A percentile compares a stretch with the other conserved stretches of the same genome.
These are phyloP conservation scores for Glebionis coronaria DNA, from an alignment of 129 eudicot genomes.

Conservation along the genomic window DNA sequence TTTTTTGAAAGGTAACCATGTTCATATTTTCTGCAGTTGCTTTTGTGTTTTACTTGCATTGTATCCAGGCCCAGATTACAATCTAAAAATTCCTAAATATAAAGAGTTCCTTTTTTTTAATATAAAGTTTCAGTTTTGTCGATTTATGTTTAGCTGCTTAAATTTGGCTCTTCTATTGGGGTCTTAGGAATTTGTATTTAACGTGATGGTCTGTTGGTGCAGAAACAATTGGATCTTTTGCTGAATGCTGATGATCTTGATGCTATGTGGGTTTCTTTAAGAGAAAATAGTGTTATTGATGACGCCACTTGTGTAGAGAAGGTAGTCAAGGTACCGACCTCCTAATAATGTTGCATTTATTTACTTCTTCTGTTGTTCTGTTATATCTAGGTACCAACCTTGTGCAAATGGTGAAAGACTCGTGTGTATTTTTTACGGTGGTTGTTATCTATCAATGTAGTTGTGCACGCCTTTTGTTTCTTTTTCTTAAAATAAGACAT, in stretches of 20 bases:
- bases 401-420: too few species aligned
- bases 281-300: slow-evolving; percentile 98
- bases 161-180: background rate
- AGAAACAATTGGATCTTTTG: slow-evolving; percentile 97
- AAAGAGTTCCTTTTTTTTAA: too few species aligned
- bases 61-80: slow-evolving; percentile 3
- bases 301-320: slow-evolving; percentile 99
- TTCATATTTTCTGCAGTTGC: slow-evolving; percentile 16
- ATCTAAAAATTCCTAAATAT: too few species aligned
- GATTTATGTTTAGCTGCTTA: too few species aligned
- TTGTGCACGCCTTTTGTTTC: too few species aligned
- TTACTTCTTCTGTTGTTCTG: too few species aligned
- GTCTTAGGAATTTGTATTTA: background rate
- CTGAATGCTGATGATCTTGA: slow-evolving; percentile 98
- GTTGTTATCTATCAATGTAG: too few species aligned
- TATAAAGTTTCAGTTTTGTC: too few species aligned
- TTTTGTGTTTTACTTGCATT: background rate
- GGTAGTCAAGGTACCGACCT: slow-evolving; percentile 52
- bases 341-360: too few species aligned
- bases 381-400: too few species aligned
- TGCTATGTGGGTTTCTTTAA: slow-evolving; percentile 98
- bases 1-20: slow-evolving; percentile 63
- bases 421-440: too few species aligned
- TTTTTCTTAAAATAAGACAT: too few species aligned
- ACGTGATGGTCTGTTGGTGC: slow-evolving; percentile 26